A percentile compares a stretch with the other conserved stretches of the same genome.
phyloP scores from a whole-genome alignment of 2,329 filamentous ascomycete genomes.

The Cladophialophora immunda region DNA sequence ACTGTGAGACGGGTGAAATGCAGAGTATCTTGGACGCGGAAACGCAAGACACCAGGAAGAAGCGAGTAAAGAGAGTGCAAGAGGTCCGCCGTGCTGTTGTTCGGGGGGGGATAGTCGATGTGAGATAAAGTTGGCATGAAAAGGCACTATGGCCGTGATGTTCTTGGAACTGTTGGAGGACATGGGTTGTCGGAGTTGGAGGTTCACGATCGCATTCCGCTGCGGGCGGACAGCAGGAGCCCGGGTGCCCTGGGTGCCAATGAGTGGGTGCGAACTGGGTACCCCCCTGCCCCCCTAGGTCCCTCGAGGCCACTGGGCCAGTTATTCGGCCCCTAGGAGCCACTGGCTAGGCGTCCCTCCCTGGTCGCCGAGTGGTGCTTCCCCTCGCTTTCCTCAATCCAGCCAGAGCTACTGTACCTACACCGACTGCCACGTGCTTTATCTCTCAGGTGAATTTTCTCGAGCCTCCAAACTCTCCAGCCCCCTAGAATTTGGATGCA shows the following conservation, averaged over 20 bases:
- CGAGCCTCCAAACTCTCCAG: background rate
- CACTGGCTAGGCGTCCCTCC: background rate
- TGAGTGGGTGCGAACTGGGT: background rate
- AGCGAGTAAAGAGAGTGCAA: constrained; percentile 12
- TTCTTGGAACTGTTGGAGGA: constrained; percentile 2
- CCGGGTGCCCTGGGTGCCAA: background rate
- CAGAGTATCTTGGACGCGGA: background rate
- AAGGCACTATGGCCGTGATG: background rate
- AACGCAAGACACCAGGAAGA: constrained; percentile 5
- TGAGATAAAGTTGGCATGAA: constrained; percentile 21
- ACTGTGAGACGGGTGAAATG: constrained; percentile 8
- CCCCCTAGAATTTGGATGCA: background rate
- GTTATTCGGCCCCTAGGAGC: background rate
- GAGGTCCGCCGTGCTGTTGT: background rate
- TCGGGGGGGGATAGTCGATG: background rate
- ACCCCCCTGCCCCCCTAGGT: background rate
- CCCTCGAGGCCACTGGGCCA: background rate
- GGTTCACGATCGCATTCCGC: background rate
- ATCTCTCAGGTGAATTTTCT: constrained; percentile 3
- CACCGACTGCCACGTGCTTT: background rate
- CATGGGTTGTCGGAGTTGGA: background rate
- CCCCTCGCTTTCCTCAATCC: constrained; percentile 3
- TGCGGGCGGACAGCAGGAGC: background rate
- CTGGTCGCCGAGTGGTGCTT: background rate
- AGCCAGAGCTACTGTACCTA: background rate